Evolutionary conservation across 192 early-diverging fungal genomes (phyloP).

Genomic region (Phlyctochytrium planicorne): DNA sequence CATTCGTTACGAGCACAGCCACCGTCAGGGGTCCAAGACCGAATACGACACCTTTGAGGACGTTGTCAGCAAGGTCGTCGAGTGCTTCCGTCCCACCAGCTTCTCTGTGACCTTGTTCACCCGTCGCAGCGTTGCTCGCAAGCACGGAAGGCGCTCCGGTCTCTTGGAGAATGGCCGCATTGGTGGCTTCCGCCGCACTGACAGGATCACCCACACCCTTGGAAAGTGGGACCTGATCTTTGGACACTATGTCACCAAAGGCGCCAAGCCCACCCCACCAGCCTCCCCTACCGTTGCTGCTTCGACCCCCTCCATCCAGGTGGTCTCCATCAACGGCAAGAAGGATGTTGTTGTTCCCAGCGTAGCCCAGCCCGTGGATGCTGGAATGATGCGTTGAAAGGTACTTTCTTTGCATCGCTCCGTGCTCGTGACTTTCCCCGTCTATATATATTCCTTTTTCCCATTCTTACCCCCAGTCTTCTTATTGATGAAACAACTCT

Average conservation of each 20-base stretch:
- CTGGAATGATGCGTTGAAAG: no score
- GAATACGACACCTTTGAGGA: constrained; percentile 62
- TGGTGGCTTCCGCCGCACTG: constrained; percentile 37
- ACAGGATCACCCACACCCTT: constrained; percentile 49
- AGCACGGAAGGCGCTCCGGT: constrained; percentile 30
- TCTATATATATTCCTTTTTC: no score
- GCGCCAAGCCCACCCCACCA: neutral
- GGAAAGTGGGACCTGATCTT: constrained; percentile 57
- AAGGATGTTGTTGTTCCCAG: no score
- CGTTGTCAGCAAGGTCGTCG: constrained; percentile 72
- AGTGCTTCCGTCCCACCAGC: constrained; percentile 76
- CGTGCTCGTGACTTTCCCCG: no score
- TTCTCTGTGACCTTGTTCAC: constrained; percentile 83
- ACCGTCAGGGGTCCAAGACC: constrained; percentile 26
- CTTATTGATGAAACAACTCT: no score
- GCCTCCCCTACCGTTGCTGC: neutral
- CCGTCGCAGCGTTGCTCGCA: constrained; percentile 24
- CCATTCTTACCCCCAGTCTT: no score
- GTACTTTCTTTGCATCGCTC: no score
- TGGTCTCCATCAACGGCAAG: no score
- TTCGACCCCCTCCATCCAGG: neutral
- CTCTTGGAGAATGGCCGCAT: constrained; percentile 36
- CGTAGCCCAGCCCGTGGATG: no score
- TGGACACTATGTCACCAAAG: constrained; percentile 30
- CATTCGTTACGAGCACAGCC: neutral